These are phyloP conservation scores for Graphilbum ipis-grandicollis DNA, from an alignment of 2,329 filamentous ascomycete genomes.

Conservation along the genomic window DNA sequence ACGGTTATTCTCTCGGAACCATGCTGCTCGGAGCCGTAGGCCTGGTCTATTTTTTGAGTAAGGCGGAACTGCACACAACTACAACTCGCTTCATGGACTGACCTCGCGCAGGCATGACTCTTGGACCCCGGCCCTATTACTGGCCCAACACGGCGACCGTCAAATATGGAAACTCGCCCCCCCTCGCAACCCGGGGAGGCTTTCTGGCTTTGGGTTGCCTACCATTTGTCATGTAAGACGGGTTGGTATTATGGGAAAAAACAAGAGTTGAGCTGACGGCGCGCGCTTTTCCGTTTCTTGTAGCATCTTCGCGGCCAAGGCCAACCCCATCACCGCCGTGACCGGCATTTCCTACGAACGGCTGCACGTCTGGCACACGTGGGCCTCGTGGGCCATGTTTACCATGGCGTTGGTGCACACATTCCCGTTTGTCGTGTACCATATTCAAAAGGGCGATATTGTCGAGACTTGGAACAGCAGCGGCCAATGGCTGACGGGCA, in stretches of 20 bases:
- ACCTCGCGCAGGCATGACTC: no score
- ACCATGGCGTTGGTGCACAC: conserved; percentile 38
- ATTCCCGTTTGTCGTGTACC: conserved; percentile 39
- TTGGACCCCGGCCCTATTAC: conserved; percentile 41
- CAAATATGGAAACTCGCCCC: conserved; percentile 31
- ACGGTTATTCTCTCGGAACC: no score
- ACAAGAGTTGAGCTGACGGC: not conserved
- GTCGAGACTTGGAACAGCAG: conserved; percentile 23
- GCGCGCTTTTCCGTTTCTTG: not conserved
- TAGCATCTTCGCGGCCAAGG: conserved; percentile 27
- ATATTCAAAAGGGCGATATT: conserved; percentile 30
- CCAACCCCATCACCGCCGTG: conserved; percentile 33
- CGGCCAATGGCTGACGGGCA: conserved; percentile 36
- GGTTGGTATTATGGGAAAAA: conserved; percentile 1
- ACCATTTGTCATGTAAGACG: conserved; percentile 11
- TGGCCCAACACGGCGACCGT: conserved; percentile 26
- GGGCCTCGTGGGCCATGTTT: conserved; percentile 38
- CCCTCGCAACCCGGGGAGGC: conserved; percentile 32
- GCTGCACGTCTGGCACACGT: conserved; percentile 37
- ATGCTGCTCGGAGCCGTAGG: no score
- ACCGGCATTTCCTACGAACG: conserved; percentile 40
- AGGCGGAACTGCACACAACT: no score
- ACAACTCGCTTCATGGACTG: no score
- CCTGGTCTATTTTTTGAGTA: no score
- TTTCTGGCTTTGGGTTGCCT: conserved; percentile 33